Evolutionary conservation across 768 basidiomycete species (phyloP), one percentile per base, ranked within the genome.

Genomic region (Suillus paluster): DNA sequence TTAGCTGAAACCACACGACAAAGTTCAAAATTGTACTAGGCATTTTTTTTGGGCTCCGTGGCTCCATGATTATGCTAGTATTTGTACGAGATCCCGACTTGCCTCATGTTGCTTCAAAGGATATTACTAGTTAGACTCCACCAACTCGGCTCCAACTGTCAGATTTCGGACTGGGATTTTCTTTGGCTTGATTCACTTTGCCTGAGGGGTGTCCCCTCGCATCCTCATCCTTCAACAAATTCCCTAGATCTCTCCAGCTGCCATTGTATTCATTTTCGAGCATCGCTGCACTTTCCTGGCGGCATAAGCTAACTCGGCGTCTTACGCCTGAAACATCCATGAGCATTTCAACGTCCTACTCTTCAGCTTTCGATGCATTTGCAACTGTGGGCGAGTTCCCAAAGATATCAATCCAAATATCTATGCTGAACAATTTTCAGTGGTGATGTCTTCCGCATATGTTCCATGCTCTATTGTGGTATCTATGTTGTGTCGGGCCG

Each of bases 81-180:
- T 11, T 25, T 55, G 54, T 55, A 55, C 54, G 54, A 55, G 36
- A 55, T 55, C 54, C 54, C 54, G 54, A 55, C 17, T 55, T 39
- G 54, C 54, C 38, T 39, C 54, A 39, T 55, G 36, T 38, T 30
- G 6, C 30, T 30, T 30, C 30, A 30, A 30, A 30, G 30, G 30
- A 30, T 30, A 6, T 30, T 44, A 8, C n/a, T 17, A 55, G 23
- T 38, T 55, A 5, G 23, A 39, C 36, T 8, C 52, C 34, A 17
- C 23, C 53, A 25, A 55, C 38, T 55, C 54, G 36, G 38, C 5
- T 55, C 54, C 23, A 55, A 25, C n/a, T n/a, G n/a, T 33, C 53
- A 54, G 34, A 53, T 23, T 6, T n/a, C n/a, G 33, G 21, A 53
- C 36, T 53, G 52, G 7, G 53, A 15, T 55, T 38, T 54, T 9